phyloP scores from a whole-genome alignment of 345 rosid genomes.

The Citrus sinensis region DNA sequence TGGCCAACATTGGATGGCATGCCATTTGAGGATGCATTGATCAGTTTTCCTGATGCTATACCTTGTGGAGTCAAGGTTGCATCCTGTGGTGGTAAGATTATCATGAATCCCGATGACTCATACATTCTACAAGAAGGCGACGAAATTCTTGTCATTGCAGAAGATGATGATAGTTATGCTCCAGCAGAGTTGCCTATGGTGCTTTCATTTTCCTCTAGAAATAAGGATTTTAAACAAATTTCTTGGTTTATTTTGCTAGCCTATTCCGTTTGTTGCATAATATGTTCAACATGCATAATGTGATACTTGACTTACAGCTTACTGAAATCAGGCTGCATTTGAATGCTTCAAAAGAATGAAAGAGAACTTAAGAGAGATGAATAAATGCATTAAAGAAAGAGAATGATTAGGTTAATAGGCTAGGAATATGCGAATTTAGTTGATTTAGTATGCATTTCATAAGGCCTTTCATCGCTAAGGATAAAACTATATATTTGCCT shows the following conservation, averaged over 20 bases:
- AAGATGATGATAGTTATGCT: constrained; percentile 70
- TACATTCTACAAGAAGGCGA: constrained; percentile 66
- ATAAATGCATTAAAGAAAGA: constrained; percentile 4
- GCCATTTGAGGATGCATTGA: constrained; percentile 69
- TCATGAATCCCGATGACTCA: constrained; percentile 67
- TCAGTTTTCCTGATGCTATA: constrained; percentile 72
- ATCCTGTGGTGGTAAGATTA: constrained; percentile 60
- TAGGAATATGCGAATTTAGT: neutral
- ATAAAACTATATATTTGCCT: neutral
- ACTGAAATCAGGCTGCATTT: constrained; percentile 5
- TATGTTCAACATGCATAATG: neutral
- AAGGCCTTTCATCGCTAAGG: neutral
- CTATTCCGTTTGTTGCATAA: neutral
- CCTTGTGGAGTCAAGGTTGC: constrained; percentile 80
- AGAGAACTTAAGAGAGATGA: neutral
- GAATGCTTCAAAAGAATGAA: neutral
- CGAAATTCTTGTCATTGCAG: constrained; percentile 80
- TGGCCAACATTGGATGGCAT: constrained; percentile 68
- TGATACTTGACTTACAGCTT: constrained; percentile 12
- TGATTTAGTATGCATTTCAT: neutral
- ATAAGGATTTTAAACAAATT: constrained; percentile 13
- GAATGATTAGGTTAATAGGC: neutral
- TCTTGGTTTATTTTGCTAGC: neutral
- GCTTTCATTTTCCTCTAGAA: constrained; percentile 39
- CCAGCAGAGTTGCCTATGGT: constrained; percentile 65